A percentile compares a stretch with the other conserved stretches of the same genome.
Evolutionary conservation across 1,284 basidiomycete species (phyloP).

Genomic region (Rhodotorula sp.): DNA sequence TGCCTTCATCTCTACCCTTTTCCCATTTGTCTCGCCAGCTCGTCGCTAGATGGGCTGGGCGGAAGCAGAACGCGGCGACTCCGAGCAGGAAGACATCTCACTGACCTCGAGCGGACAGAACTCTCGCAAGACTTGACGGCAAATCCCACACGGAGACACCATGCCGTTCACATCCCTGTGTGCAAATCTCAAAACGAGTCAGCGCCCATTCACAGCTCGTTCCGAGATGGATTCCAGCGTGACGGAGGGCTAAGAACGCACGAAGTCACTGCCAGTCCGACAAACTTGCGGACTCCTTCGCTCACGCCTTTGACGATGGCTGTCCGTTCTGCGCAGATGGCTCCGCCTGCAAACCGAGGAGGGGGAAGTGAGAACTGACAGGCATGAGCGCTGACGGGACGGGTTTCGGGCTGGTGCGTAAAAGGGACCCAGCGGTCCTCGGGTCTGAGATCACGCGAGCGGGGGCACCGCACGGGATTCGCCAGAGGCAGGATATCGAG

Average conservation of each 20-base stretch:
- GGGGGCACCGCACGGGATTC: too few relatives aligned
- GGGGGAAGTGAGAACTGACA: too few relatives aligned
- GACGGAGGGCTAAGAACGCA: background rate
- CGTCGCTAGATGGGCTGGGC: too few relatives aligned
- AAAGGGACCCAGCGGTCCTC: too few relatives aligned
- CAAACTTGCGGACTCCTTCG: constrained; percentile 65
- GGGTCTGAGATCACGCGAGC: too few relatives aligned
- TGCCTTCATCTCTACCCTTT: too few relatives aligned
- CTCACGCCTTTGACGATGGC: constrained; percentile 73
- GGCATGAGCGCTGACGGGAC: too few relatives aligned
- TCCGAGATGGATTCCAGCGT: background rate
- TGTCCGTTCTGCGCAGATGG: constrained; percentile 83
- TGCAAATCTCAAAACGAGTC: too few relatives aligned
- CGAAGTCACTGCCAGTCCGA: constrained; percentile 64
- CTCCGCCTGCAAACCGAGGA: constrained; percentile 47
- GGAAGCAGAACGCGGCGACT: too few relatives aligned
- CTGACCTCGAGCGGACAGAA: constrained; percentile 63
- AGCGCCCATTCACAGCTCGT: too few relatives aligned
- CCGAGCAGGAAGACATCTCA: background rate
- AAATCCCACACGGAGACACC: constrained; percentile 84
- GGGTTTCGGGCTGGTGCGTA: too few relatives aligned
- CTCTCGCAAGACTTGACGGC: constrained; percentile 85
- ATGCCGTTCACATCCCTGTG: constrained; percentile 63
- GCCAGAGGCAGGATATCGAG: background rate
- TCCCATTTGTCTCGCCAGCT: too few relatives aligned